A percentile compares a stretch with the other conserved stretches of the same genome.
These are phyloP conservation scores for Kregervanrija delftensis DNA, from an alignment of 805 yeast genomes.

Conservation along the genomic window DNA sequence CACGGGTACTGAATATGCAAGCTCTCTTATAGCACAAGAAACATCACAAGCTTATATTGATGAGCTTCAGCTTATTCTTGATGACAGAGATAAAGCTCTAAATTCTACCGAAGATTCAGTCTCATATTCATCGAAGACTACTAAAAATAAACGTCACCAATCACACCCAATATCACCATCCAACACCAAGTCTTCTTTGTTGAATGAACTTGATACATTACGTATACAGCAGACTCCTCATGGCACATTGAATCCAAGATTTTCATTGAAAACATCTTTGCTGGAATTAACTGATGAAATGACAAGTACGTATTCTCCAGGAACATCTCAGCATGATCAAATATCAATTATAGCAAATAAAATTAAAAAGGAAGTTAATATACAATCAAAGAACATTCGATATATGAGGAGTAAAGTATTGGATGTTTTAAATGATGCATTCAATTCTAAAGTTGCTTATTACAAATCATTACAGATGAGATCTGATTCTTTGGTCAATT, in stretches of 20 bases:
- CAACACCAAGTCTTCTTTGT: not conserved
- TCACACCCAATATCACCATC: not conserved
- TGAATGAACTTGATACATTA: slow-evolving; percentile 10
- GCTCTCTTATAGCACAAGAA: slow-evolving; percentile 70
- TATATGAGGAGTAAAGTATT: slow-evolving; percentile 41
- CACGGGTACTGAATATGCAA: slow-evolving; percentile 73
- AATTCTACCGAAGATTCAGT: slow-evolving; percentile 21
- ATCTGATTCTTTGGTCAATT: slow-evolving; percentile 70
- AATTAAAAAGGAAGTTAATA: slow-evolving; percentile 29
- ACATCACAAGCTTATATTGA: slow-evolving; percentile 53
- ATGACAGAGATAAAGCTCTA: slow-evolving; percentile 35
- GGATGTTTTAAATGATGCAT: slow-evolving; percentile 52
- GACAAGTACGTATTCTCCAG: not conserved
- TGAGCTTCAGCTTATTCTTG: slow-evolving; percentile 40
- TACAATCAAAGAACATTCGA: slow-evolving; percentile 36
- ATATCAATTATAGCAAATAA: slow-evolving; percentile 1
- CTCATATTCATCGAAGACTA: not conserved
- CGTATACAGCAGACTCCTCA: slow-evolving; percentile 26
- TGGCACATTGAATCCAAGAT: slow-evolving; percentile 28
- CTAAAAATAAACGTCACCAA: slow-evolving; percentile 1
- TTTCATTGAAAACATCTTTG: slow-evolving; percentile 18
- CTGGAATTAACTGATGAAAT: slow-evolving; percentile 18
- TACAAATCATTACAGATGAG: slow-evolving; percentile 79
- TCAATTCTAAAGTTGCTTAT: slow-evolving; percentile 75
- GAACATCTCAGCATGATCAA: slow-evolving; percentile 1